Conservation (phyloP, 768 basidiomycete genomes). For the Pulveroboletus sp. region DNA sequence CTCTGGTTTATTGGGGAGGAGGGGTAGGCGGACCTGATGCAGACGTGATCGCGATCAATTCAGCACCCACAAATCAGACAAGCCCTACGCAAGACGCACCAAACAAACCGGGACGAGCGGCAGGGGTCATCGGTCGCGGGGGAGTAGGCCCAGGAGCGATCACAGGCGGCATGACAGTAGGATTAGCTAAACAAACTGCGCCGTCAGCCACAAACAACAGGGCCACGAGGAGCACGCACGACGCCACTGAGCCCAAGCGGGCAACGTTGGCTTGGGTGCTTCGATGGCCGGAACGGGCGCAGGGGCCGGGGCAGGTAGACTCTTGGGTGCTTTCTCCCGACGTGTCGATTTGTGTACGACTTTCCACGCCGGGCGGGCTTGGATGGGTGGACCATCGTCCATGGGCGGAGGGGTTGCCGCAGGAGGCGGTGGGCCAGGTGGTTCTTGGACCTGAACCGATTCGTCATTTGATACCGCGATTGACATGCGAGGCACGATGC, state of each 20-base stretch:
- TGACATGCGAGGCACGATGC: not conserved
- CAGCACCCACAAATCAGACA: not conserved
- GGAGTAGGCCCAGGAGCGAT: constrained; percentile 31
- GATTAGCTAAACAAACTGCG: constrained; percentile 48
- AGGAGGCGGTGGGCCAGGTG: constrained; percentile 34
- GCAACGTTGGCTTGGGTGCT: constrained; percentile 49
- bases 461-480: not conserved
- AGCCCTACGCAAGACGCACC: constrained; percentile 36
- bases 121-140: constrained; percentile 40
- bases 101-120: constrained; percentile 60
- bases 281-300: constrained; percentile 37
- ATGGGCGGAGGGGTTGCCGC: constrained; percentile 44
- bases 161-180: constrained; percentile 55
- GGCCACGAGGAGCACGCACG: constrained; percentile 39
- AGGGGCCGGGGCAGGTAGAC: constrained; percentile 36
- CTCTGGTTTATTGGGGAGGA: constrained; percentile 37
- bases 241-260: constrained; percentile 86
- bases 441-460: constrained; percentile 30
- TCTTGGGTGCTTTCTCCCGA: constrained; percentile 44
- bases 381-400: constrained; percentile 43
- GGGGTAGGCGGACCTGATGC: constrained; percentile 42
- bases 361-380: constrained; percentile 71
- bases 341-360: constrained; percentile 63
- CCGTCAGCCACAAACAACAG: not conserved
- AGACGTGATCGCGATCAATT: not conserved